phyloP scores from a whole-genome alignment of 805 yeast species.

The Nakazawaea populi region DNA sequence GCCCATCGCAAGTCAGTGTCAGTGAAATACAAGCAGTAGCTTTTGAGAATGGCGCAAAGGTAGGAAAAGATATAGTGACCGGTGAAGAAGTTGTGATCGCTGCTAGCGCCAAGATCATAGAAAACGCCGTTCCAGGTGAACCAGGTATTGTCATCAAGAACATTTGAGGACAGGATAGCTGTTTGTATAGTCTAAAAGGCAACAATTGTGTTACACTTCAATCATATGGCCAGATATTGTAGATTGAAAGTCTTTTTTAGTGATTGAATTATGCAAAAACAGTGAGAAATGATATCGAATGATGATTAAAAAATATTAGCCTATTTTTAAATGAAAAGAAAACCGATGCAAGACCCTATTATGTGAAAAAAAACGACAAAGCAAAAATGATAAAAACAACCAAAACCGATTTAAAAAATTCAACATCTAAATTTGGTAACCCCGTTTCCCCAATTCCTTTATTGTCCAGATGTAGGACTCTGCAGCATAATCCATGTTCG shows the following conservation, averaged over 20 bases:
- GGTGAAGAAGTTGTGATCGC: conserved; percentile 67
- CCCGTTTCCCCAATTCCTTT: conserved; percentile 50
- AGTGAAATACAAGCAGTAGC: conserved; percentile 53
- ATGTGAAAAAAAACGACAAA: conserved; percentile 1
- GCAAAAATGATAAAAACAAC: conserved; percentile 5
- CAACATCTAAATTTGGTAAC: conserved; percentile 20
- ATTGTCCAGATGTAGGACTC: conserved; percentile 80
- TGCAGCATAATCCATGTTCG: conserved; percentile 53
- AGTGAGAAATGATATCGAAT: too few species aligned
- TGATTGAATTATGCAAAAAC: too few species aligned
- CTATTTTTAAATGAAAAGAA: too few species aligned
- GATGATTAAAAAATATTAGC: too few species aligned
- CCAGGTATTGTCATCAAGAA: conserved; percentile 83
- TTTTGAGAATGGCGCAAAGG: conserved; percentile 55
- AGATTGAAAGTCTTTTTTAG: too few species aligned
- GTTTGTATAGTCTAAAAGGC: too few species aligned
- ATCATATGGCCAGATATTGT: too few species aligned
- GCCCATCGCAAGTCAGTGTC: conserved; percentile 56
- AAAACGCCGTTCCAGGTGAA: conserved; percentile 84
- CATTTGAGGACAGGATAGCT: conserved; percentile 25
- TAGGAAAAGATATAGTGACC: conserved; percentile 61
- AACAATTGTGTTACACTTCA: too few species aligned
- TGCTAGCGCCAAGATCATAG: conserved; percentile 62
- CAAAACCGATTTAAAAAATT: neutral
- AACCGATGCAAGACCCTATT: neutral